Conservation (phyloP, 768 basidiomycete genomes). For the Suillus subalutaceus region DNA sequence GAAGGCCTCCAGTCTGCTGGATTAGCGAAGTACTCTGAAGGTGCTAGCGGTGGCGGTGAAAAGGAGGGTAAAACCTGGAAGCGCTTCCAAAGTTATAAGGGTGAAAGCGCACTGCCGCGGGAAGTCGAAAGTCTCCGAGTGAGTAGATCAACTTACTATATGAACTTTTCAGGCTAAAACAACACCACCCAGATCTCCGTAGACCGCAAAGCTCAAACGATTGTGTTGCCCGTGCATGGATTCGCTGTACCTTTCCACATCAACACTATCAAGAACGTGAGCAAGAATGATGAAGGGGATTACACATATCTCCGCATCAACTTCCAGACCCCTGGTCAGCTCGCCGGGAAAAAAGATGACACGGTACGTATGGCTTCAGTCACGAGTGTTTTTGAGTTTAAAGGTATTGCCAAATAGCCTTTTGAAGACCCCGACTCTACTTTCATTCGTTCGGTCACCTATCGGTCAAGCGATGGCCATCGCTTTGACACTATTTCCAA, state of each 20-base stretch:
- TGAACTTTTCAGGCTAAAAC: not conserved
- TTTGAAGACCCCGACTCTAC: constrained; percentile 97
- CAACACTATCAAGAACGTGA: constrained; percentile 96
- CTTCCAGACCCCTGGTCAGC: constrained; percentile 97
- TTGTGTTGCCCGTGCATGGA: constrained; percentile 91
- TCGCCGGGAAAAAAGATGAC: constrained; percentile 98
- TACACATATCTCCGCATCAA: constrained; percentile 95
- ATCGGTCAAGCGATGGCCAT: constrained; percentile 86
- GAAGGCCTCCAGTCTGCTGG: constrained; percentile 76
- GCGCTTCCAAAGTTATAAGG: constrained; percentile 95
- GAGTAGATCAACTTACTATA: constrained; percentile 28
- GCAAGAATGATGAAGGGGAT: constrained; percentile 96
- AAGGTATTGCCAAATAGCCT: constrained; percentile 50
- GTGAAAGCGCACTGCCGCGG: constrained; percentile 87
- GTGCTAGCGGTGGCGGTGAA: constrained; percentile 69
- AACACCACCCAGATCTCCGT: constrained; percentile 69
- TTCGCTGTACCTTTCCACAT: constrained; percentile 98
- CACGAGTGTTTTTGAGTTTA: constrained; percentile 2
- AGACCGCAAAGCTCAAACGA: constrained; percentile 87
- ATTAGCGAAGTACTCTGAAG: constrained; percentile 80
- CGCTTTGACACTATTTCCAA: constrained; percentile 89
- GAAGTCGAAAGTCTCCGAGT: constrained; percentile 83
- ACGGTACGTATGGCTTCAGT: constrained; percentile 55
- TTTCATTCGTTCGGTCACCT: constrained; percentile 94
- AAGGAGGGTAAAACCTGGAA: constrained; percentile 95